These are phyloP conservation scores for Pseudohalonectria lignicola DNA, from an alignment of 2,329 filamentous ascomycete species.

Conservation along the genomic window DNA sequence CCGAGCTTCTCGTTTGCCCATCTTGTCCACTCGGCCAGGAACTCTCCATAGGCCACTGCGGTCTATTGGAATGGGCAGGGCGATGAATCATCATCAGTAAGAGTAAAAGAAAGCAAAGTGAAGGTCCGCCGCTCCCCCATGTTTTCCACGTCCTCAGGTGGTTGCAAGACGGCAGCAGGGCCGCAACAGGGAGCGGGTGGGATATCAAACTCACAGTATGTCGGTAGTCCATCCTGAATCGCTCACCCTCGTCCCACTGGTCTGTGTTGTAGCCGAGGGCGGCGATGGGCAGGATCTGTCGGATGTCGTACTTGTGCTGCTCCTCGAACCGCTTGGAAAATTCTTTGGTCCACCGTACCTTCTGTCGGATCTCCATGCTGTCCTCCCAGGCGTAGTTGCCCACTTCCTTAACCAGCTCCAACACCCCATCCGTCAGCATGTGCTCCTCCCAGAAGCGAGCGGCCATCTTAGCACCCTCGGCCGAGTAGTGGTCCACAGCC, in stretches of 20 bases:
- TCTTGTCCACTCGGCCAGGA: conserved; percentile 15
- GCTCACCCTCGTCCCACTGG: too few relatives aligned
- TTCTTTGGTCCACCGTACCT: conserved; percentile 23
- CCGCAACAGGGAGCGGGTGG: too few relatives aligned
- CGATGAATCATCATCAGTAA: too few relatives aligned
- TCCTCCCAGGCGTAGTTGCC: conserved; percentile 25
- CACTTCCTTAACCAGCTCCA: conserved; percentile 16
- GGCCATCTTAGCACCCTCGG: conserved; percentile 19
- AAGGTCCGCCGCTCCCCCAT: too few relatives aligned
- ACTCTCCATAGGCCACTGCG: conserved; percentile 13
- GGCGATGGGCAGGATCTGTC: conserved; percentile 20
- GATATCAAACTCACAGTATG: too few relatives aligned
- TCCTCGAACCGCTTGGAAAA: conserved; percentile 17
- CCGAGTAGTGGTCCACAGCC: conserved; percentile 21
- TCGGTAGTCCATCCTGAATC: too few relatives aligned
- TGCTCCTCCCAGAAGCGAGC: conserved; percentile 26
- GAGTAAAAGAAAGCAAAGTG: too few relatives aligned
- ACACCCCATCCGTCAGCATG: conserved; percentile 18
- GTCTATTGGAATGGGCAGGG: too few relatives aligned
- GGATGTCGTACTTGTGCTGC: conserved; percentile 20
- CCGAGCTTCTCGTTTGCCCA: conserved; percentile 20
- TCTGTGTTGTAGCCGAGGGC: too few relatives aligned
- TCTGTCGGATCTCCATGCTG: conserved; percentile 19
- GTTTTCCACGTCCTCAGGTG: too few relatives aligned
- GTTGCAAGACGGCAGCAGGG: too few relatives aligned